Conservation (phyloP, 179 eudicot genomes). For the Beta corolliflora region DNA sequence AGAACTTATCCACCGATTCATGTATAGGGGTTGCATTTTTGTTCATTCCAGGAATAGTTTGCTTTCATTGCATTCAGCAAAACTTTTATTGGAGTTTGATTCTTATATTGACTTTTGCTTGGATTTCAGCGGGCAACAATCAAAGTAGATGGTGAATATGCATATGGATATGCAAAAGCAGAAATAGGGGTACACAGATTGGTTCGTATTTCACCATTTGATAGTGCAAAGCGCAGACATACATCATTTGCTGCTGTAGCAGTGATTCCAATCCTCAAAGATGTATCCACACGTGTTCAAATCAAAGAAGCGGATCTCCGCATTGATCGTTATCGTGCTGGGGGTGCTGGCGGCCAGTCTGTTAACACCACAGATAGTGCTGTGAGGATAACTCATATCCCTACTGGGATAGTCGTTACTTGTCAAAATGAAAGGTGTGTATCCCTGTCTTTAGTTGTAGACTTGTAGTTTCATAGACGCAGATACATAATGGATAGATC, state of each 20-base stretch:
- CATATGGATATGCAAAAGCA: slow-evolving; percentile 95
- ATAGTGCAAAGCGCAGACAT: slow-evolving; percentile 86
- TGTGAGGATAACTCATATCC: slow-evolving; percentile 88
- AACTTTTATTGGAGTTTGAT: slow-evolving; percentile 1
- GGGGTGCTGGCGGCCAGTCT: slow-evolving; percentile 93
- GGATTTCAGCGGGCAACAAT: slow-evolving; percentile 76
- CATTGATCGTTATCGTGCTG: slow-evolving; percentile 81
- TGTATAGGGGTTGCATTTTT: background rate
- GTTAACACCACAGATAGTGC: slow-evolving; percentile 96
- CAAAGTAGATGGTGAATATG: slow-evolving; percentile 89
- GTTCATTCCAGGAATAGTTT: background rate
- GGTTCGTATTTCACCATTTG: slow-evolving; percentile 93
- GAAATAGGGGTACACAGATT: slow-evolving; percentile 94
- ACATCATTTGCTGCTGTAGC: slow-evolving; percentile 98
- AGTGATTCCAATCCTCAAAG: slow-evolving; percentile 87
- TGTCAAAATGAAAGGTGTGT: slow-evolving; percentile 92
- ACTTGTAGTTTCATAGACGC: background rate
- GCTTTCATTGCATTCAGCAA: background rate
- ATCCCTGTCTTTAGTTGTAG: background rate
- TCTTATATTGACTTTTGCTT: slow-evolving; percentile 5
- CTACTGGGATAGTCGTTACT: slow-evolving; percentile 79
- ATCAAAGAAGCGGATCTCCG: slow-evolving; percentile 96
- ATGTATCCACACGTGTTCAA: slow-evolving; percentile 66
- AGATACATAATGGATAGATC: background rate
- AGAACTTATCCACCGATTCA: background rate